Percentiles rank a stretch among this genome's conserved stretches.
Conservation (phyloP, 139 green algal genomes). For the Trebouxia sp. region DNA sequence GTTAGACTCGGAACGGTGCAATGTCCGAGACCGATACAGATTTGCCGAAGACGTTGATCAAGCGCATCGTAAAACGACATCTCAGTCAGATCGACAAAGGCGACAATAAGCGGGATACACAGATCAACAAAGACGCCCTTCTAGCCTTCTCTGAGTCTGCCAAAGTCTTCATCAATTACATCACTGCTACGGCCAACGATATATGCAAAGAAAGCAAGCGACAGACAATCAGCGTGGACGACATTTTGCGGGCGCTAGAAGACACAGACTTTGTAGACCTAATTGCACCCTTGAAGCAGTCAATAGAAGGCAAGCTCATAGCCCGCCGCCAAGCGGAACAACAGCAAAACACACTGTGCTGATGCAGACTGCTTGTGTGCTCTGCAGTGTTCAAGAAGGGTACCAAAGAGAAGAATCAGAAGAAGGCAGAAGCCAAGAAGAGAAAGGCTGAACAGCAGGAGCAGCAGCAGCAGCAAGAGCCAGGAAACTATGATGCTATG, state of each 20-base stretch:
- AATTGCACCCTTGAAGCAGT: constrained; percentile 58
- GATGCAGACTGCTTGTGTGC: background rate
- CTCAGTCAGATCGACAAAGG: constrained; percentile 37
- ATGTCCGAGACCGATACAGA: constrained; percentile 47
- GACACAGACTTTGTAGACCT: constrained; percentile 80
- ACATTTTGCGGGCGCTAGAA: constrained; percentile 75
- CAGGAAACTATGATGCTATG: background rate
- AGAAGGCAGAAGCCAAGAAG: constrained; percentile 33
- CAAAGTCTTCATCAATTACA: constrained; percentile 83
- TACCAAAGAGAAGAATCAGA: constrained; percentile 33
- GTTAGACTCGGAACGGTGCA: background rate
- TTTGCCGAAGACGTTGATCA: constrained; percentile 70
- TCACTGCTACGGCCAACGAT: constrained; percentile 81
- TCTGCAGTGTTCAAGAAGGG: constrained; percentile 32
- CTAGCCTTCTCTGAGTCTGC: constrained; percentile 72
- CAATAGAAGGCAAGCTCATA: constrained; percentile 60
- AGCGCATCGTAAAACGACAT: constrained; percentile 69
- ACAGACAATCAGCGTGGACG: constrained; percentile 72
- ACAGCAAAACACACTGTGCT: background rate
- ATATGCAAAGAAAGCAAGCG: constrained; percentile 80
- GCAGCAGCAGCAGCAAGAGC: constrained; percentile 2
- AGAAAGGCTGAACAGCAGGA: constrained; percentile 24
- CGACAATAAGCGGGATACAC: constrained; percentile 41
- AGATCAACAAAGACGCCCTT: constrained; percentile 73
- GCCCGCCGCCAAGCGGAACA: background rate